phyloP scores from a whole-genome alignment of 169 alveolate genomes.

The Eimeria maxima region DNA sequence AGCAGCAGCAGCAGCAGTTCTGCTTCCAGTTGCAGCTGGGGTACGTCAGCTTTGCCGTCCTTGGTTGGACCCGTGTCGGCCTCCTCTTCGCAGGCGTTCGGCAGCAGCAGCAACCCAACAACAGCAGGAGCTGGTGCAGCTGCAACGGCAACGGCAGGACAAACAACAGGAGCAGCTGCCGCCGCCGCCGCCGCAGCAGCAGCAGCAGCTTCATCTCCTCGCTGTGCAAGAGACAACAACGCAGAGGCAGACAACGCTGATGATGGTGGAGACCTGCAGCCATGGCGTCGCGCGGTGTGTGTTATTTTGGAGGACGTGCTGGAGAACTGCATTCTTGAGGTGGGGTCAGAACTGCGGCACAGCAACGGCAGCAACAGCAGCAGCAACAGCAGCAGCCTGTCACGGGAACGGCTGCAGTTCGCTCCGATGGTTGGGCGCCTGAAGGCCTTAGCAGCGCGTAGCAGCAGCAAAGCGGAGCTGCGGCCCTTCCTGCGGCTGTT shows the following conservation, averaged over 20 bases:
- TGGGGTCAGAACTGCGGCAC: slow-evolving; percentile 23
- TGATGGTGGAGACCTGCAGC: slow-evolving; percentile 30
- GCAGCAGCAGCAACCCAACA: neutral
- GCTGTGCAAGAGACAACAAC: neutral
- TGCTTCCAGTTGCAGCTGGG: neutral
- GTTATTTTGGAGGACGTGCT: slow-evolving; percentile 58
- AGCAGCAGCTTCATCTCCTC: no score
- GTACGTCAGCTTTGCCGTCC: no score
- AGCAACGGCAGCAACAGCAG: neutral
- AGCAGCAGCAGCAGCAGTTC: neutral
- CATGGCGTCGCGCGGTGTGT: slow-evolving; percentile 39
- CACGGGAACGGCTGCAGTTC: slow-evolving; percentile 19
- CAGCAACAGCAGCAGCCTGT: no score
- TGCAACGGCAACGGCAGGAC: neutral
- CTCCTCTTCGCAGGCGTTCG: neutral
- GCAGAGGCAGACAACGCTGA: neutral
- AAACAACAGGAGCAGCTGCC: no score
- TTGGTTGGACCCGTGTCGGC: neutral
- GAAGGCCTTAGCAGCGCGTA: slow-evolving; percentile 60
- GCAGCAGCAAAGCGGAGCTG: slow-evolving; percentile 72
- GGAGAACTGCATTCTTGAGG: slow-evolving; percentile 31
- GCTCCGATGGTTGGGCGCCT: slow-evolving; percentile 63
- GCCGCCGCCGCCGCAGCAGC: no score
- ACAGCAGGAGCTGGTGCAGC: no score
- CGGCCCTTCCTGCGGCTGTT: slow-evolving; percentile 49